Evolutionary conservation across 2,329 filamentous ascomycete species (phyloP).

Genomic region (Ceratocystis papillata): DNA sequence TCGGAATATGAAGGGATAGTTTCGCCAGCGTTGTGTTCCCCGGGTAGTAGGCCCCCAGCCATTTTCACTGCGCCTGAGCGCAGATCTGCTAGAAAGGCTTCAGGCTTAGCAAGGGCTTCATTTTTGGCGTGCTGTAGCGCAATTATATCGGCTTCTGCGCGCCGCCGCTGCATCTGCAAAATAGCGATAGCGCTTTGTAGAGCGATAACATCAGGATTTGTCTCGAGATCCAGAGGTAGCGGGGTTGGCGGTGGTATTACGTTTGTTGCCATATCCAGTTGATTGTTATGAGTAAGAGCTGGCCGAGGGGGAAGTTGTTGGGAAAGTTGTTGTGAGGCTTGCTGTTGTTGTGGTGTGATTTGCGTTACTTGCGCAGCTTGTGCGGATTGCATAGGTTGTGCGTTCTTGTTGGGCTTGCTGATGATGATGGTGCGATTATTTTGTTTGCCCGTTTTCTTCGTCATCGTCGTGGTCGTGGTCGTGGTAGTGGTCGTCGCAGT

Average conservation of each 20-base stretch:
- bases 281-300: conserved; percentile 39
- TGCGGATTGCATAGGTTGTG: not conserved
- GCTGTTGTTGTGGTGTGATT: conserved; percentile 21
- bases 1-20: conserved; percentile 24
- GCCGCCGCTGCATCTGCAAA: conserved; percentile 73
- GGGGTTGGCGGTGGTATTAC: conserved; percentile 40
- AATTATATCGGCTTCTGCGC: conserved; percentile 64
- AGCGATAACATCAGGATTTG: conserved; percentile 78
- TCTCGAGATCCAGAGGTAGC: conserved; percentile 46
- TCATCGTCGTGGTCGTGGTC: conserved; percentile 17
- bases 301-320: conserved; percentile 31
- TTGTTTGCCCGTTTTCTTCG: conserved; percentile 5
- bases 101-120: conserved; percentile 58
- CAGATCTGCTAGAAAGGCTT: conserved; percentile 60
- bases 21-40: conserved; percentile 19
- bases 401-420: conserved; percentile 13
- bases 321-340: not conserved
- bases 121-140: conserved; percentile 58
- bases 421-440: conserved; percentile 23
- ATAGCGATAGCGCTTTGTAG: conserved; percentile 76
- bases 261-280: conserved; percentile 30
- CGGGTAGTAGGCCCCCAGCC: conserved; percentile 29
- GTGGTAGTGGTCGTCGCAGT: too few species aligned
- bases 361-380: conserved; percentile 22
- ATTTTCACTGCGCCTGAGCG: conserved; percentile 48